Evolutionary conservation across 768 basidiomycete species (phyloP), one percentile per base, ranked within the genome.

Genomic region (Lactarius pseudohatsudake): DNA sequence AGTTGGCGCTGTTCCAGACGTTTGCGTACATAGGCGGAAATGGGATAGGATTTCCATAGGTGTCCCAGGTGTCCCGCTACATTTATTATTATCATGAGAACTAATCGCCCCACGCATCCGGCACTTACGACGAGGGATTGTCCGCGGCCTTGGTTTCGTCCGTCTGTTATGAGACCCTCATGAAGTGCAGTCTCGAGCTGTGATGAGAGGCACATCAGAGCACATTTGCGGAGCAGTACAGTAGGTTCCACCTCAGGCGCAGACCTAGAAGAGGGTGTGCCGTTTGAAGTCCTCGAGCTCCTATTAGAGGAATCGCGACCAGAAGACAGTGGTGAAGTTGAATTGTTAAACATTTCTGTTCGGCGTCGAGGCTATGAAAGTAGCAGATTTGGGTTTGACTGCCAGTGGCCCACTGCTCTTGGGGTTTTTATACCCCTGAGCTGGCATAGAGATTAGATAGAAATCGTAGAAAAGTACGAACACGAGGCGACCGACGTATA

Each of bases 281-380:
- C 13, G 22, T 34, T 65, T 5, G 50, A 5, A 9, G 5, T 4
- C 34, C 8, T 45, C 9, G 50, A 11, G 59, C 4, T n/a, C 15
- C 59, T 26, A 2, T 34, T 3, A 2, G 64, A 38, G 9, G 40
- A 20, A 0, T 26, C 34, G 2, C 9, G n/a, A 20, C 22, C 13
- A 36, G 13, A 1, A 53, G 50, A 26, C 13, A 22, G 30, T n/a
- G 34, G 58, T 4, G 5, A 58, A 28, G 40, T 41, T 18, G 64
- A 34, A 22, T 36, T 38, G 43, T 38, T 57, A 15, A 6, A 61
- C 60, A 66, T 66, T 57, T 45, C 11, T 6, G 36, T 34, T 4
- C 6, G 10, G 15, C 10, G 30, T 38, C 7, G 43, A 32, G 13
- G 22, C 10, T 22, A 2, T 22, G 47, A 13, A 5, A 26, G 36